phyloP scores from a whole-genome alignment of 371 early-diverging fungal genomes.

The Actinomortierella ambigua region DNA sequence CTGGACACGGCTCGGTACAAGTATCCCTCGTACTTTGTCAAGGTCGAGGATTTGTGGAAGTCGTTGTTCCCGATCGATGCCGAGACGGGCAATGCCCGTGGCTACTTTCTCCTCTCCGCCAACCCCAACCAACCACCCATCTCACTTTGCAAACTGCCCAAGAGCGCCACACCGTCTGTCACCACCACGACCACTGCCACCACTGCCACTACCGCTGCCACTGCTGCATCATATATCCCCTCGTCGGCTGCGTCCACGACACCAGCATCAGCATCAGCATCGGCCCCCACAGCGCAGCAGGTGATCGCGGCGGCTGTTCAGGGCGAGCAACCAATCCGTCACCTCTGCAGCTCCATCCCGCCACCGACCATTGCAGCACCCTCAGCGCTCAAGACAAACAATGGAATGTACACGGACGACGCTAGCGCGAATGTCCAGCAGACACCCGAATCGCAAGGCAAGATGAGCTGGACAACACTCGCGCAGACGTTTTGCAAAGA shows the following conservation, averaged over 20 bases:
- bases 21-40: slow-evolving; percentile 85
- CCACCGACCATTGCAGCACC: not conserved
- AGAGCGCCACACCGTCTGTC: not conserved
- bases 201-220: not conserved
- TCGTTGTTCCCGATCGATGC: slow-evolving; percentile 82
- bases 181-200: not conserved
- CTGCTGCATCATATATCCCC: not conserved
- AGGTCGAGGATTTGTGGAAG: slow-evolving; percentile 73
- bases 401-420: too few relatives aligned
- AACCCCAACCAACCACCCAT: slow-evolving; percentile 42
- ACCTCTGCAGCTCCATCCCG: slow-evolving; percentile 8
- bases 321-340: too few relatives aligned
- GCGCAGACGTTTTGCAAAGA: slow-evolving; percentile 48
- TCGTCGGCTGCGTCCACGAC: not conserved
- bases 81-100: slow-evolving; percentile 81
- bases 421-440: too few relatives aligned
- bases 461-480: slow-evolving; percentile 47
- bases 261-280: slow-evolving; percentile 2
- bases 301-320: too few relatives aligned
- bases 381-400: slow-evolving; percentile 5
- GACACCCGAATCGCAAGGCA: not conserved
- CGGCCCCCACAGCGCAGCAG: not conserved
- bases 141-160: slow-evolving; percentile 43
- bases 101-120: slow-evolving; percentile 78
- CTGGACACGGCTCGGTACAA: slow-evolving; percentile 87